A percentile compares a stretch with the other conserved stretches of the same genome.
Conservation (phyloP, 75 land plant species). For the Cupressus sempervirens region DNA sequence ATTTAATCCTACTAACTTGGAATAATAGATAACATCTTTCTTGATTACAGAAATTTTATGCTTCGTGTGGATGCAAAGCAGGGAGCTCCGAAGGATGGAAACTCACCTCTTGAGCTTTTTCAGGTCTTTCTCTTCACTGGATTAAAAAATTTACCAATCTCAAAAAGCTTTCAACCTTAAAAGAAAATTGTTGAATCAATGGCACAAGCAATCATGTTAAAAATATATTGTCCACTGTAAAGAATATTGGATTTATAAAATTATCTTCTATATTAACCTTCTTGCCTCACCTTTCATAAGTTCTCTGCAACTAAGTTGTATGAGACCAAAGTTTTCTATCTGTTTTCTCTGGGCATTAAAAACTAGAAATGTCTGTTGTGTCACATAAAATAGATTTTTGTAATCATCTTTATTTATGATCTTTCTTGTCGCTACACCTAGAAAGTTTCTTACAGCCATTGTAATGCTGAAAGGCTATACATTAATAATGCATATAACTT, state of each 20-base stretch:
- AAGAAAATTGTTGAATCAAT: not conserved
- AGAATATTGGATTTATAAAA: not conserved
- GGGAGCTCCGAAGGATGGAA: conserved; percentile 94
- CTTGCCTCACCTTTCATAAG: not conserved
- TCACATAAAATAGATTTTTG: not conserved
- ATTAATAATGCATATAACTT: not conserved
- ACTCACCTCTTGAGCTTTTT: conserved; percentile 83
- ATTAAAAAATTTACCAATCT: not conserved
- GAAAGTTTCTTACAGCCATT: not conserved
- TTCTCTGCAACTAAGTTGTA: conserved; percentile 5
- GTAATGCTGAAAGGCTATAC: not conserved
- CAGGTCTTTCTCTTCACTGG: conserved; percentile 40
- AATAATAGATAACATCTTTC: not conserved
- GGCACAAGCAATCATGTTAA: not conserved
- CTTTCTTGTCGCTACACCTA: not conserved
- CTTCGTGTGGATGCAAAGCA: conserved; percentile 96
- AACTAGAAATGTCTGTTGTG: not conserved
- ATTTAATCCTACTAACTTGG: not conserved
- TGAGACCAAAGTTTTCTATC: not conserved
- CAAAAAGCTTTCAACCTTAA: not conserved
- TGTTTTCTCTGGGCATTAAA: not conserved
- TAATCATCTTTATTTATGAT: not conserved
- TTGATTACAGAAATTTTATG: conserved; percentile 74
- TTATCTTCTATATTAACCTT: not conserved
- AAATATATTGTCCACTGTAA: not conserved